Evolutionary conservation across 108 stramenopile species (phyloP).

Genomic region (Nitzschia putrida): DNA sequence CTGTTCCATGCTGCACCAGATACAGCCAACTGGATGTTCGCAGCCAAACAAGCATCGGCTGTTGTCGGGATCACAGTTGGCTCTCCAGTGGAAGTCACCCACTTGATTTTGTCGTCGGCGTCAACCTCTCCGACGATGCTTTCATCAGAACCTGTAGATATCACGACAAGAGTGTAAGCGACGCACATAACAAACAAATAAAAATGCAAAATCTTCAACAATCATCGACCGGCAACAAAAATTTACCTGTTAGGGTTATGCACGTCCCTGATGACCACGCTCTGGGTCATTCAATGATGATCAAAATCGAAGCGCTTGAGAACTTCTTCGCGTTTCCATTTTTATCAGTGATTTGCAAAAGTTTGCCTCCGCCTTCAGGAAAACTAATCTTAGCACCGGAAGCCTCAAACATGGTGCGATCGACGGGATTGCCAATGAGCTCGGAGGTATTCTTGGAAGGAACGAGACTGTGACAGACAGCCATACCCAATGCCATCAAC

Average conservation of each 20-base stretch:
- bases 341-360: not conserved
- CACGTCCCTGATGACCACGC: too few relatives aligned
- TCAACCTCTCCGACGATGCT: constrained; percentile 27
- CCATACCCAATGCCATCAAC: constrained; percentile 39
- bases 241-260: too few relatives aligned
- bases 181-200: too few relatives aligned
- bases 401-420: constrained; percentile 52
- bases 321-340: constrained; percentile 23
- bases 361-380: not conserved
- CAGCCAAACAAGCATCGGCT: not conserved
- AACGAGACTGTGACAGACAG: constrained; percentile 58
- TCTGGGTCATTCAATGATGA: constrained; percentile 64
- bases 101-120: constrained; percentile 26
- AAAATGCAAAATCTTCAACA: too few relatives aligned
- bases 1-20: constrained; percentile 58
- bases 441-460: constrained; percentile 30
- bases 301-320: constrained; percentile 68
- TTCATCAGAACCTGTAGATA: too few relatives aligned
- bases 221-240: too few relatives aligned
- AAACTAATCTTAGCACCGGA: not conserved
- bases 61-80: not conserved
- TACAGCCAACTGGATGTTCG: constrained; percentile 30
- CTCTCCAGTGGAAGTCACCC: constrained; percentile 40
- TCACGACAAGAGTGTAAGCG: too few relatives aligned
- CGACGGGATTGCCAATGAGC: constrained; percentile 59